Evolutionary conservation across 1,284 basidiomycete genomes (phyloP), one percentile per base, ranked within the genome.

Genomic region (Phenoliferia sp.): DNA sequence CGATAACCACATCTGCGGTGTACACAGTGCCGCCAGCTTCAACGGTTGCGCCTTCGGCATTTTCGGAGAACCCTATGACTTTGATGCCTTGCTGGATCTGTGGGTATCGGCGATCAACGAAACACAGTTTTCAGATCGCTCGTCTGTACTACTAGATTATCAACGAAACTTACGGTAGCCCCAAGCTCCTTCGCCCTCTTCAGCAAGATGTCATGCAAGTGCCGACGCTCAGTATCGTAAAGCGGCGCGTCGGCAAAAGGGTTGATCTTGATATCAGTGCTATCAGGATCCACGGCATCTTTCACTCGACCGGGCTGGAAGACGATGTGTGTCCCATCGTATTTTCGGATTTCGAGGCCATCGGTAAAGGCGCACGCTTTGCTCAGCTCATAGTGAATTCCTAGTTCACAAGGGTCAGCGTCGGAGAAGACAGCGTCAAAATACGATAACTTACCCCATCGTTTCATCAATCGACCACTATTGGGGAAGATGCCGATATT

Each of bases 51-150:
- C 22, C 55, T 5, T 64, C 39, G 5, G 62, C 61, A 32, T 71
- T 72, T 58, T 80, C 79, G 73, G 72, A 76, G 61, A 77, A 77
- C 33, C 74, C 74, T 0, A 69, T 68, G 29, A 77, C 78, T 17
- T 74, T 68, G 28, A 73, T 66, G 31, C 75, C 75, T 55, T 76
- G 74, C 19, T 74, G 70, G 34, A 66, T 15, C 35, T 50, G 50
- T 35, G n/a, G n/a, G n/a, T n/a, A n/a, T n/a, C n/a, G n/a, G n/a
- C n/a, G n/a, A n/a, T n/a, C n/a, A n/a, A n/a, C 33, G 19, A 9
- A 26, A 44, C 4, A 26, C 6, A 52, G 5, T 9, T 52, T 7
- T 52, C 22, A 22, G 9, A 52, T 52, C 48, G 28, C 5, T 29
- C 15, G 26, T 31, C 10, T 31, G 26, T 31, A 26, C 9, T 6